phyloP scores from a whole-genome alignment of 495 filamentous ascomycete species.

The Penicillium maclennaniae region DNA sequence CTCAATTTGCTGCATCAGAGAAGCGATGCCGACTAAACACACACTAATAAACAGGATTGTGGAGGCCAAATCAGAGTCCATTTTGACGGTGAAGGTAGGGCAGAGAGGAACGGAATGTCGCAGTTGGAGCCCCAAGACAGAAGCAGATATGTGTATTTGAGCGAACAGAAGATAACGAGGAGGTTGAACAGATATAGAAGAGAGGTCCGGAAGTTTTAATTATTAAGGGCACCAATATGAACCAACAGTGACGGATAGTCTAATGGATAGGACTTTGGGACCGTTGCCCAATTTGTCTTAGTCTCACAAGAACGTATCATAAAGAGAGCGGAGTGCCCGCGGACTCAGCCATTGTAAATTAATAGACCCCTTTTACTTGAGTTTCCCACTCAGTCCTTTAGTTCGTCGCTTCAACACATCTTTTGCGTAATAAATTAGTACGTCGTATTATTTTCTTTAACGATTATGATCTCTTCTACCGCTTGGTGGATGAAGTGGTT shows the following conservation, averaged over 20 bases:
- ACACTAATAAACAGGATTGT: background rate
- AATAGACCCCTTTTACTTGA: too few species aligned
- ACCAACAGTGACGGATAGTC: conserved; percentile 1
- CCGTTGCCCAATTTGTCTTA: background rate
- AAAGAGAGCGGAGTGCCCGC: too few species aligned
- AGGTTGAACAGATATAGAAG: background rate
- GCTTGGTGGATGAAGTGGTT: too few species aligned
- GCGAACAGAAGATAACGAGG: background rate
- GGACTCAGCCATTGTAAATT: too few species aligned
- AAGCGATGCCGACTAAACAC: background rate
- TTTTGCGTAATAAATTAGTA: too few species aligned
- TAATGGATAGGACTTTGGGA: conserved; percentile 1
- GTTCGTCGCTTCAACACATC: too few species aligned
- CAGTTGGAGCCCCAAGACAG: background rate
- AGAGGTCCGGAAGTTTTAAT: background rate
- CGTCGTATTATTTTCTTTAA: too few species aligned
- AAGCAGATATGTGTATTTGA: background rate
- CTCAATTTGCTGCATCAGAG: background rate
- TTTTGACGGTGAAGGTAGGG: conserved; percentile 1
- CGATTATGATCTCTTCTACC: too few species aligned
- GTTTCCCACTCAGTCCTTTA: too few species aligned
- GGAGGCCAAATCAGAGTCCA: background rate
- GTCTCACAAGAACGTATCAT: too few species aligned
- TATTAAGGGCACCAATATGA: conserved; percentile 1
- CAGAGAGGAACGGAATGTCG: conserved; percentile 1